Percentiles rank a stretch among this genome's conserved stretches.
Conservation (phyloP, 108 stramenopile species). For the Cyclotella atomus region DNA sequence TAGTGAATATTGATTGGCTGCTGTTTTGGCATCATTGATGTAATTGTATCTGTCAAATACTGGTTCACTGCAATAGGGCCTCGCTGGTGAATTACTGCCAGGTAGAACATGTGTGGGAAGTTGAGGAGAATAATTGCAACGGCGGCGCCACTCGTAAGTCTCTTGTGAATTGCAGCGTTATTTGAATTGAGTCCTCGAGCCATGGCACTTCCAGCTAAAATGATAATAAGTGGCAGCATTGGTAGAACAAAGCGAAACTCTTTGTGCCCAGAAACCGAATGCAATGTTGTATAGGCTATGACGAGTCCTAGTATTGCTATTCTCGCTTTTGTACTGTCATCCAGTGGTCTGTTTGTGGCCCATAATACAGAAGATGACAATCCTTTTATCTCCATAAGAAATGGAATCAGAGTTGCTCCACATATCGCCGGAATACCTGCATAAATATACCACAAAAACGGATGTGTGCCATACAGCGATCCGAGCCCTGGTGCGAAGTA, state of each 20-base stretch:
- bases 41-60: conserved; percentile 53
- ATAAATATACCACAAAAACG: conserved; percentile 82
- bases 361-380: background rate
- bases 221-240: conserved; percentile 82
- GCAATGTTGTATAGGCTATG: conserved; percentile 57
- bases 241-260: conserved; percentile 96
- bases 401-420: conserved; percentile 66
- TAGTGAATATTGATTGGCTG: conserved; percentile 39
- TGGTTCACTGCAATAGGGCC: conserved; percentile 72
- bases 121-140: conserved; percentile 51
- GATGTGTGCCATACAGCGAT: conserved; percentile 86
- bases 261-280: conserved; percentile 93
- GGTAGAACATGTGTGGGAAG: conserved; percentile 61
- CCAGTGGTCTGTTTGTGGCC: background rate
- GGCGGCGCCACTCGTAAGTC: conserved; percentile 9
- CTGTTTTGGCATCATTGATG: conserved; percentile 4
- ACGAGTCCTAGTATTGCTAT: conserved; percentile 60
- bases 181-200: background rate
- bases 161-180: background rate
- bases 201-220: conserved; percentile 66
- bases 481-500: conserved; percentile 49
- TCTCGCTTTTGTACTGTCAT: conserved; percentile 24
- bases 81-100: conserved; percentile 75
- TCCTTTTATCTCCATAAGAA: conserved; percentile 49
- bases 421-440: conserved; percentile 79